phyloP scores from a whole-genome alignment of 768 basidiomycete genomes.

The Serendipita sp. region DNA sequence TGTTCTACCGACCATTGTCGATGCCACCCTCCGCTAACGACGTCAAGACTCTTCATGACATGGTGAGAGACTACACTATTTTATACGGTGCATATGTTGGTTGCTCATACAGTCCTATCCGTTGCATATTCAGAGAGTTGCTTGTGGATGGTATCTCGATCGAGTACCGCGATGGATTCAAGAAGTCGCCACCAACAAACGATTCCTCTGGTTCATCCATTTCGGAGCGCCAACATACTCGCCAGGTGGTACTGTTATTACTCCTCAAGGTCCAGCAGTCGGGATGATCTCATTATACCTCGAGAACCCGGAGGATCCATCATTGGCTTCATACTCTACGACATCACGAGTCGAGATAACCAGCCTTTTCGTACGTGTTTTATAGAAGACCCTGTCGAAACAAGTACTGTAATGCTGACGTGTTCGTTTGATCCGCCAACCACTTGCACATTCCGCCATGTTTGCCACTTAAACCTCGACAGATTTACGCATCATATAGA shows the following conservation, averaged over 20 bases:
- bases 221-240: background rate
- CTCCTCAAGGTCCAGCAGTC: background rate
- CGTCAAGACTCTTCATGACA: background rate
- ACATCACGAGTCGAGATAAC: background rate
- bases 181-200: background rate
- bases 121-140: background rate
- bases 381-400: background rate
- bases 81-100: background rate
- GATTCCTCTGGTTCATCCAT: conserved; percentile 6
- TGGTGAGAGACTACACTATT: background rate
- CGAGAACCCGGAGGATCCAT: background rate
- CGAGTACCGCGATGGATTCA: background rate
- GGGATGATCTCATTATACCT: conserved; percentile 1
- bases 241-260: background rate
- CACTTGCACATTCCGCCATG: background rate
- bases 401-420: too few relatives aligned
- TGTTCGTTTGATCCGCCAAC: too few relatives aligned
- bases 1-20: background rate
- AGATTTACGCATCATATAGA: background rate
- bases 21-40: background rate
- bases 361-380: background rate
- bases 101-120: background rate
- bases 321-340: background rate
- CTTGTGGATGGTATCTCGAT: conserved; percentile 3
- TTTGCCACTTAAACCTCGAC: background rate